Conservation (phyloP, 768 basidiomycete genomes). For the Megacollybia marginata region DNA sequence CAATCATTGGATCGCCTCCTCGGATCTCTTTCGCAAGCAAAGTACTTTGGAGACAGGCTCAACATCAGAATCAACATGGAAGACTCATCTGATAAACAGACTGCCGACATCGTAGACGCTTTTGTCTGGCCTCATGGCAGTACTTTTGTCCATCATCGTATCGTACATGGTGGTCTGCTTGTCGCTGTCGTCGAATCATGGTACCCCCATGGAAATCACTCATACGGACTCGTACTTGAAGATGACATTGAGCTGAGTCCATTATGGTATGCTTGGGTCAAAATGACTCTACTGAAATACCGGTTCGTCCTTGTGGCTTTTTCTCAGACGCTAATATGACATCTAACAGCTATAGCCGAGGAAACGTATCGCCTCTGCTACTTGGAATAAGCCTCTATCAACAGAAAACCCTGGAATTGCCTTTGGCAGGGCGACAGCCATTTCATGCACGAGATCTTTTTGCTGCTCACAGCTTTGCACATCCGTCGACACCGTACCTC, state of each 20-base stretch:
- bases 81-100: constrained; percentile 60
- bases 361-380: constrained; percentile 36
- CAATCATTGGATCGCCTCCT: constrained; percentile 63
- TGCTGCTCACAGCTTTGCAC: constrained; percentile 24
- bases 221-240: constrained; percentile 75
- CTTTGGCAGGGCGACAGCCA: constrained; percentile 52
- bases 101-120: constrained; percentile 41
- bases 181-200: constrained; percentile 85
- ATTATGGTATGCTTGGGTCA: constrained; percentile 79
- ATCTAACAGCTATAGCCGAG: constrained; percentile 46
- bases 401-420: constrained; percentile 74
- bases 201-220: constrained; percentile 69
- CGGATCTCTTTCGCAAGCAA: constrained; percentile 45
- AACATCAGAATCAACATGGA: constrained; percentile 67
- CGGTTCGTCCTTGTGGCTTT: constrained; percentile 33
- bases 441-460: constrained; percentile 66
- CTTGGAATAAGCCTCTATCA: constrained; percentile 86
- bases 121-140: constrained; percentile 57
- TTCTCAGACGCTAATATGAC: background rate
- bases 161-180: constrained; percentile 74
- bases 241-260: constrained; percentile 85
- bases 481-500: constrained; percentile 63
- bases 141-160: constrained; percentile 58
- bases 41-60: constrained; percentile 66
- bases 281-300: constrained; percentile 73